These are phyloP conservation scores for Daphne laureola DNA, from an alignment of 441 rosid genomes.

Conservation along the genomic window DNA sequence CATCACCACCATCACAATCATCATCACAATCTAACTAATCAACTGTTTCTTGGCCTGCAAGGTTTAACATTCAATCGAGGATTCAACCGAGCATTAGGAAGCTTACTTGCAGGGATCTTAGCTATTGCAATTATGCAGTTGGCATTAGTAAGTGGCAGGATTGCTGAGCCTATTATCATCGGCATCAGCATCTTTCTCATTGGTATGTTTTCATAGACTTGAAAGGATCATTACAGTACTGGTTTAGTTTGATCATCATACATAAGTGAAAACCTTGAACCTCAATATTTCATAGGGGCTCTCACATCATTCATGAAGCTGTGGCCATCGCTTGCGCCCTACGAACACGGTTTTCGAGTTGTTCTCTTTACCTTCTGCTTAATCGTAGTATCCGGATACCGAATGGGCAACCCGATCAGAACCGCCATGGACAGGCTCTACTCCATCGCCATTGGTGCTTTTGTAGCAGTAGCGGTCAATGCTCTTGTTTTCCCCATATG, in stretches of 20 bases:
- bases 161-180: constrained; percentile 52
- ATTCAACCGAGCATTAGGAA: constrained; percentile 61
- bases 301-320: constrained; percentile 55
- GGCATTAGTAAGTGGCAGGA: constrained; percentile 31
- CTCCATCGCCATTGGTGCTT: constrained; percentile 58
- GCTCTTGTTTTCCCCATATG: constrained; percentile 50
- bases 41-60: constrained; percentile 11
- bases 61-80: constrained; percentile 67
- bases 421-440: constrained; percentile 61
- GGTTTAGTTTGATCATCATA: not conserved
- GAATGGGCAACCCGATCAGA: constrained; percentile 52
- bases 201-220: constrained; percentile 25
- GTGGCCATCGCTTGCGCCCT: constrained; percentile 59
- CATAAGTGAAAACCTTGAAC: constrained; percentile 3
- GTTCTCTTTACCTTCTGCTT: constrained; percentile 57
- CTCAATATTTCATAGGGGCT: constrained; percentile 32
- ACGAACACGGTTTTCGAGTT: constrained; percentile 62
- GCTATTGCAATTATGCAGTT: constrained; percentile 38
- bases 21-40: not conserved
- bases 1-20: not conserved
- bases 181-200: constrained; percentile 55
- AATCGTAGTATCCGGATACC: constrained; percentile 55
- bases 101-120: constrained; percentile 55
- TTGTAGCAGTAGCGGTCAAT: constrained; percentile 56
- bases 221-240: not conserved